Conservation (phyloP, 2,329 filamentous ascomycete genomes). For the Paramyrothecium roridum region DNA sequence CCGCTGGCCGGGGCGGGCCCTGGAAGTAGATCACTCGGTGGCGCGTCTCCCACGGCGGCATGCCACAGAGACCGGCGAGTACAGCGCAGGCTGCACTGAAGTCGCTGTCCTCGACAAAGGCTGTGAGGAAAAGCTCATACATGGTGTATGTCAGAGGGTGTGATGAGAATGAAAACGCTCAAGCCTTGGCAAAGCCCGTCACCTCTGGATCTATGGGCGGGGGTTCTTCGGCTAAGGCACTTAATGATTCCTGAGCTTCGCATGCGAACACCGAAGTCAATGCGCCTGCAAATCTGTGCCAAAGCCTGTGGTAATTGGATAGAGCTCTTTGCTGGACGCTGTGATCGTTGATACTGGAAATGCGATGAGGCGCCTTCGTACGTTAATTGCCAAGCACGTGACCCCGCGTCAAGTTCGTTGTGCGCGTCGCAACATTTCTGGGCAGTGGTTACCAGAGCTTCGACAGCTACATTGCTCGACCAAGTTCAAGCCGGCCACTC, state of each 20-base stretch:
- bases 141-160: slow-evolving; percentile 29
- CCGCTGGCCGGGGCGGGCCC: slow-evolving; percentile 40
- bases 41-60: slow-evolving; percentile 46
- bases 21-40: slow-evolving; percentile 53
- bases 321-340: too few species aligned
- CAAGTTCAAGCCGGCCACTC: not conserved
- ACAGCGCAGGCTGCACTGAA: slow-evolving; percentile 47
- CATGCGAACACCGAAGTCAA: too few species aligned
- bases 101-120: slow-evolving; percentile 47
- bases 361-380: not conserved
- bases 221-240: not conserved
- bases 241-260: not conserved
- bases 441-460: not conserved
- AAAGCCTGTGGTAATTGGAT: too few species aligned
- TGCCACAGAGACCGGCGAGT: slow-evolving; percentile 55
- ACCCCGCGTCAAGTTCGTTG: slow-evolving; percentile 20
- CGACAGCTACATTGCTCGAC: not conserved
- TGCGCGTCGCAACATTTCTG: not conserved
- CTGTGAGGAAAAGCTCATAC: slow-evolving; percentile 59
- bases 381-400: slow-evolving; percentile 20
- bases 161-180: not conserved
- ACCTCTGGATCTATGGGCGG: not conserved
- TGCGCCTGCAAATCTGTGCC: too few species aligned
- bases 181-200: too few species aligned
- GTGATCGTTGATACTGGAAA: not conserved